Evolutionary conservation across 805 yeast species (phyloP).

Genomic region (Candida chauliodis): DNA sequence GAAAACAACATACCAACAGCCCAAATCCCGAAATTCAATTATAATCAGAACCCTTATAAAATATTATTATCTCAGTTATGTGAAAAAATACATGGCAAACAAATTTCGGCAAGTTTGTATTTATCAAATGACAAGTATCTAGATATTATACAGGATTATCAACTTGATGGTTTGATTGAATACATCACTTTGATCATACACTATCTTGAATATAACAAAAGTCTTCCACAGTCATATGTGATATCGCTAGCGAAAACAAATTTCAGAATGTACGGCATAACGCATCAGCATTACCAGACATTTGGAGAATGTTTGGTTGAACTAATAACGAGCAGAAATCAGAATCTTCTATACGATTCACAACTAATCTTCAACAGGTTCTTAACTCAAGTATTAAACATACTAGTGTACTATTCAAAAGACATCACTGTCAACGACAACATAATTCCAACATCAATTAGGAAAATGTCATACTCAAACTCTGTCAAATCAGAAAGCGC

Average conservation of each 20-base stretch:
- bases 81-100: background rate
- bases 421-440: slow-evolving; percentile 1
- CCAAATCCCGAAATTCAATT: background rate
- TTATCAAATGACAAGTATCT: slow-evolving; percentile 7
- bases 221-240: slow-evolving; percentile 10
- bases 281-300: slow-evolving; percentile 10
- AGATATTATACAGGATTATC: slow-evolving; percentile 13
- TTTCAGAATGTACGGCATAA: slow-evolving; percentile 17
- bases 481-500: slow-evolving; percentile 1
- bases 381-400: slow-evolving; percentile 6
- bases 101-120: background rate
- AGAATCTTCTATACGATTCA: background rate
- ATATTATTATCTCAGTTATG: background rate
- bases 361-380: slow-evolving; percentile 8
- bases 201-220: slow-evolving; percentile 13
- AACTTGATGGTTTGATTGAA: slow-evolving; percentile 15
- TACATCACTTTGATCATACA: slow-evolving; percentile 14
- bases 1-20: background rate
- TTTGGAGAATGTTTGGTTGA: slow-evolving; percentile 18
- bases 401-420: slow-evolving; percentile 4
- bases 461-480: background rate
- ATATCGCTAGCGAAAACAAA: slow-evolving; percentile 13
- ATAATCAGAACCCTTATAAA: background rate
- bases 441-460: background rate
- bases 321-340: slow-evolving; percentile 10